Percentiles rank a stretch among this genome's conserved stretches.
These are phyloP conservation scores for Collybiopsis confluens DNA, from an alignment of 768 basidiomycete genomes.

Conservation along the genomic window DNA sequence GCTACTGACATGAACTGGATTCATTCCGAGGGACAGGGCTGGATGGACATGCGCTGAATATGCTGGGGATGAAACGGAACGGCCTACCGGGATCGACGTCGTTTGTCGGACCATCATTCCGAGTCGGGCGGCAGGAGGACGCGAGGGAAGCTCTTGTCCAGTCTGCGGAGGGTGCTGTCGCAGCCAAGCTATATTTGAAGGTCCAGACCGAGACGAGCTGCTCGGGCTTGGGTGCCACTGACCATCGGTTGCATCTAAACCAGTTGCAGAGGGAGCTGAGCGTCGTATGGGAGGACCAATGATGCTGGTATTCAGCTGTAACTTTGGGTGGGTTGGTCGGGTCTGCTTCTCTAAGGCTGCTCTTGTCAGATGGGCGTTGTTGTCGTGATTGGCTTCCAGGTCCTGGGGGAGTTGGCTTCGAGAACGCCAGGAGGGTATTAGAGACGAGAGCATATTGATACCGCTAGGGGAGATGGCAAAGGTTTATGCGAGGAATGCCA, in stretches of 20 bases:
- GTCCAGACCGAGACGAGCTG: conserved; percentile 24
- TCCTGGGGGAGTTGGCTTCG: conserved; percentile 8
- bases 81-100: conserved; percentile 14
- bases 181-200: conserved; percentile 38
- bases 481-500: background rate
- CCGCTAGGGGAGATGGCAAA: background rate
- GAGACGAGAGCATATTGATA: background rate
- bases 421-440: conserved; percentile 1
- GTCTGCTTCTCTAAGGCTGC: conserved; percentile 6
- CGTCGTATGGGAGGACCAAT: conserved; percentile 25
- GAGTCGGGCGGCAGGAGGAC: conserved; percentile 1
- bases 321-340: conserved; percentile 4
- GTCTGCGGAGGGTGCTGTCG: conserved; percentile 12
- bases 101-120: conserved; percentile 7
- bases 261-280: conserved; percentile 23
- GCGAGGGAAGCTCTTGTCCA: background rate
- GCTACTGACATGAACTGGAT: conserved; percentile 24
- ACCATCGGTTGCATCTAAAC: conserved; percentile 15
- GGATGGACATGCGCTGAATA: conserved; percentile 21
- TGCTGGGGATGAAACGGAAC: conserved; percentile 26
- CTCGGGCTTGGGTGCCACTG: conserved; percentile 19
- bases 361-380: background rate
- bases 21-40: conserved; percentile 12
- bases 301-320: conserved; percentile 2
- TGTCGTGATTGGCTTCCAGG: conserved; percentile 11